Conservation (phyloP, 2,329 filamentous ascomycete genomes). For the Penicillium brevicompactum region DNA sequence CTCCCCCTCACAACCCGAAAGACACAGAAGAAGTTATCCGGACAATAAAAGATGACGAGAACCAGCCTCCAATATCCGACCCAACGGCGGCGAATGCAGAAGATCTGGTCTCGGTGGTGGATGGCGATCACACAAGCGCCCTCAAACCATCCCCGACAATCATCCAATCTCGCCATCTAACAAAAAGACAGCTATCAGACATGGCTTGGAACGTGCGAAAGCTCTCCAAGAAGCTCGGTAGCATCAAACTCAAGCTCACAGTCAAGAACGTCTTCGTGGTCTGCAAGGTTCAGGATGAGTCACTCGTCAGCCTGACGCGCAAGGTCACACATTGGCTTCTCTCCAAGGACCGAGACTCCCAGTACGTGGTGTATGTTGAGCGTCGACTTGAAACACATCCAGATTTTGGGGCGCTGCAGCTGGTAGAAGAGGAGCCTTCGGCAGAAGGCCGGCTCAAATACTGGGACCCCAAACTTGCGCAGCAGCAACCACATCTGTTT, state of each 20-base stretch:
- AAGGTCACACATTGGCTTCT: conserved; percentile 81
- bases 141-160: conserved; percentile 40
- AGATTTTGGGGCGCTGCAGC: conserved; percentile 70
- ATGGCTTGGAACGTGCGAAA: conserved; percentile 97
- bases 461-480: conserved; percentile 82
- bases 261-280: conserved; percentile 84
- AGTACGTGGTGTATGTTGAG: conserved; percentile 81
- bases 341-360: conserved; percentile 64
- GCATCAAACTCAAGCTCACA: conserved; percentile 77
- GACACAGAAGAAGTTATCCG: conserved; percentile 17
- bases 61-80: conserved; percentile 11
- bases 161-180: conserved; percentile 73
- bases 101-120: conserved; percentile 27
- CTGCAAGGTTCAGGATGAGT: conserved; percentile 87
- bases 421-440: conserved; percentile 64
- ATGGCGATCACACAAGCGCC: conserved; percentile 21
- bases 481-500: conserved; percentile 77
- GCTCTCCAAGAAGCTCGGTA: conserved; percentile 81
- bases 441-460: conserved; percentile 67
- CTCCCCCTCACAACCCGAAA: conserved; percentile 14
- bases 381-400: conserved; percentile 70
- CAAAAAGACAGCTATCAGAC: conserved; percentile 91
- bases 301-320: conserved; percentile 74
- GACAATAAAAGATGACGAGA: conserved; percentile 16
- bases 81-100: conserved; percentile 15